These are phyloP conservation scores for Schizothecium vesticola DNA, from an alignment of 495 filamentous ascomycete genomes.

Conservation along the genomic window DNA sequence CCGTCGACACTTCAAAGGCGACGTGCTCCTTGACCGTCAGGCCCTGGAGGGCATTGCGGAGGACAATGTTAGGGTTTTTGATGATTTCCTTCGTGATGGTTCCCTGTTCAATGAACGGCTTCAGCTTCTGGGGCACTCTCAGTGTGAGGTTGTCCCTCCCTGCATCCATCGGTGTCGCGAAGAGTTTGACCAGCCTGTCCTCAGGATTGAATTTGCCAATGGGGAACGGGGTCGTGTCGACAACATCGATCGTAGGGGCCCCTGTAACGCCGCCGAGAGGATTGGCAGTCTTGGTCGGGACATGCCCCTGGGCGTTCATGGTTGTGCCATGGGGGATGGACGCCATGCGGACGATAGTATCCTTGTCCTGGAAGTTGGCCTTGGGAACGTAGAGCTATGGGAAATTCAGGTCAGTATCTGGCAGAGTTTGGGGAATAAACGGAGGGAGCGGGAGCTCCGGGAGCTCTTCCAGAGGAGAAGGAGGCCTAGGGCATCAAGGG, in stretches of 20 bases:
- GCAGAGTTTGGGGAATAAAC: too few species aligned
- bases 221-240: background rate
- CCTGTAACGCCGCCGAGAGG: background rate
- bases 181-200: background rate
- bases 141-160: background rate
- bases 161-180: background rate
- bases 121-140: background rate
- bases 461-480: too few species aligned
- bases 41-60: background rate
- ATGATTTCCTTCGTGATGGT: background rate
- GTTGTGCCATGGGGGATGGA: constrained; percentile 10
- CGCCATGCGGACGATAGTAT: constrained; percentile 6
- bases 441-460: too few species aligned
- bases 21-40: background rate
- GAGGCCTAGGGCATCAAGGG: too few species aligned
- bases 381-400: background rate
- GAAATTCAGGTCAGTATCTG: too few species aligned
- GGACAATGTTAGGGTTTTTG: constrained; percentile 5
- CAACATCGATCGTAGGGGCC: background rate
- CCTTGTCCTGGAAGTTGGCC: background rate
- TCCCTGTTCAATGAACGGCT: background rate
- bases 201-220: background rate
- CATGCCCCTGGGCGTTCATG: constrained; percentile 4
- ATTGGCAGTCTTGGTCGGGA: background rate
- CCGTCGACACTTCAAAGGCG: constrained; percentile 1